Evolutionary conservation across 176 grass and related monocot genomes (phyloP), one percentile per base, ranked within the genome.

Genomic region (Zea mays): DNA sequence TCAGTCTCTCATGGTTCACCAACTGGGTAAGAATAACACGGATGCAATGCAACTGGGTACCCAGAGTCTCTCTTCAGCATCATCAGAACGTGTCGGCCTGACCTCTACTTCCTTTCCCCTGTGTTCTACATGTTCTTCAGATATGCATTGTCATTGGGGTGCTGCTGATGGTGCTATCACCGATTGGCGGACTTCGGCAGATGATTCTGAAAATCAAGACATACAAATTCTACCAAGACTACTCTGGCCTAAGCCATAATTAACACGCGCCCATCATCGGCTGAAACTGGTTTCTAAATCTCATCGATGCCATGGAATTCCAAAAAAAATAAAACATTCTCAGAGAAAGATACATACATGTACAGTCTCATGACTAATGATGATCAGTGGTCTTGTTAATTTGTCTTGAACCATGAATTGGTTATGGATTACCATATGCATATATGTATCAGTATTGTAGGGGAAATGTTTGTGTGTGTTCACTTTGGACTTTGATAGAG

Each of bases 11-110:
- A 57, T 97, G 94, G 94, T 73, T 84, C 77, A 48, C 77, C 16
- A 97, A 97, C 75, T 97, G 91, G 94, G 91, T 97, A 94, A 75
- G 66, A 21, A 91, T 92, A n/a, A n/a, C n/a, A 43, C 8, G 4
- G 19, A 59, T 11, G 20, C 20, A 60, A 60, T 11, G 19, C 9
- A 76, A n/a, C 5, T 17, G 66, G 21, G 10, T 27, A 3, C 13
- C 21, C 9, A 62, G 5, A 14, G 15, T 54, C 65, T 13, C 60
- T 78, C 13, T 70, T 21, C 44, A 40, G 14, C 35, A 40, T 10
- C n/a, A n/a, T n/a, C n/a, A n/a, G n/a, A 66, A 59, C 65, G 0
- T 43, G 13, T 61, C 27, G 37, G 42, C 13, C 36, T 40, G 35
- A 78, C 55, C 17, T 45, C 10, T 34, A n/a, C n/a, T 57, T 14